Evolutionary conservation across 331 rosid genomes (phyloP).

Genomic region (Malus hybrid): DNA sequence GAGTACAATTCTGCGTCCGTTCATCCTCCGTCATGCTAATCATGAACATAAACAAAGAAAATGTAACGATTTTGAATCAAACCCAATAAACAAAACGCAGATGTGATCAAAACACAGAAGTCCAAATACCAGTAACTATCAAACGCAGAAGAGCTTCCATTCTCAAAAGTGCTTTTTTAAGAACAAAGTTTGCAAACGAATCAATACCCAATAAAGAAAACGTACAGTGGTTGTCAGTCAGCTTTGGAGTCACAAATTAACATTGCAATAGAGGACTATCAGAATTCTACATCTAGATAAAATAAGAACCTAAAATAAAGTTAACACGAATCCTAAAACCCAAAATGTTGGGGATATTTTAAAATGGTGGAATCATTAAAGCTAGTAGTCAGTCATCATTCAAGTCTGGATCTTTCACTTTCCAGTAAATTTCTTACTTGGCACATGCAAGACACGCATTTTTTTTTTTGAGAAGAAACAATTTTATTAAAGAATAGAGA

Average conservation of each 20-base stretch:
- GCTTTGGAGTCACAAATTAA: background rate
- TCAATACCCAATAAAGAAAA: conserved; percentile 13
- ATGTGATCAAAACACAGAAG: background rate
- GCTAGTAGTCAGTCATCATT: background rate
- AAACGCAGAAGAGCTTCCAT: background rate
- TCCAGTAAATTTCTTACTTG: background rate
- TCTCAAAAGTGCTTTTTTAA: background rate
- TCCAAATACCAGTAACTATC: background rate
- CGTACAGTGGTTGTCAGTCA: conserved; percentile 15
- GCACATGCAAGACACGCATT: background rate
- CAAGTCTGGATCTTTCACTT: background rate
- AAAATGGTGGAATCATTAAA: background rate
- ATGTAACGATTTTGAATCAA: background rate
- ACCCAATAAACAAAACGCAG: conserved; percentile 1
- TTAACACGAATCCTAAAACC: background rate
- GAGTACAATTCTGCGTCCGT: background rate
- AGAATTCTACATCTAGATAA: background rate
- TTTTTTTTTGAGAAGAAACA: too few relatives aligned
- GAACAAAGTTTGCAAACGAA: background rate
- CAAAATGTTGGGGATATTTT: background rate
- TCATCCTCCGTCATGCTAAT: background rate
- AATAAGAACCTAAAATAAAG: background rate
- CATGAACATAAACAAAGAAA: background rate
- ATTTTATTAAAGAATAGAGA: too few relatives aligned
- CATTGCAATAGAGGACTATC: background rate